These are phyloP conservation scores for Elsinoe fawcettii DNA, from an alignment of 2,329 filamentous ascomycete genomes.

Conservation along the genomic window DNA sequence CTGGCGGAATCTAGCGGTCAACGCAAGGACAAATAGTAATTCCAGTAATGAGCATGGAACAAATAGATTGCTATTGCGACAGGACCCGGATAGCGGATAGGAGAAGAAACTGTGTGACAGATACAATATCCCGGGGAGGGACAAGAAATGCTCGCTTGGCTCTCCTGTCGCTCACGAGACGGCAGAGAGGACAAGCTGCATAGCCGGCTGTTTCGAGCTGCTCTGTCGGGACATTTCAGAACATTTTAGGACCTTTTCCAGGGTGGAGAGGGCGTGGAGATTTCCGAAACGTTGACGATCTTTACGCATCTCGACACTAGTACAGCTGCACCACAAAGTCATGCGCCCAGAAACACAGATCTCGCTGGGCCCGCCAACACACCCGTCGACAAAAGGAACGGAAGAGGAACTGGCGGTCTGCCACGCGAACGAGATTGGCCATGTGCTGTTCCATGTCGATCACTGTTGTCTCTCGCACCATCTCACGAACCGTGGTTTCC, in stretches of 20 bases:
- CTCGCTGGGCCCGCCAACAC: background rate
- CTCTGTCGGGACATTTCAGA: constrained; percentile 8
- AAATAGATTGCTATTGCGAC: background rate
- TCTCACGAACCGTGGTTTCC: constrained; percentile 14
- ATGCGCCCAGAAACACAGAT: constrained; percentile 1
- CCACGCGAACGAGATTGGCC: constrained; percentile 13
- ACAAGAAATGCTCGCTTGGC: constrained; percentile 2
- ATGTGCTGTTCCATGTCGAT: constrained; percentile 14
- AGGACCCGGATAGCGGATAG: background rate
- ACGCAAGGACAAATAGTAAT: background rate
- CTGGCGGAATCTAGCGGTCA: background rate
- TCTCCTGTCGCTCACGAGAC: background rate
- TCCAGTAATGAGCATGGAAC: background rate
- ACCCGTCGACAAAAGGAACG: background rate
- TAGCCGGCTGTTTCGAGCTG: constrained; percentile 14
- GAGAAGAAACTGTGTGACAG: background rate
- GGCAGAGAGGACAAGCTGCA: constrained; percentile 5
- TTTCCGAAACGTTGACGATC: constrained; percentile 11
- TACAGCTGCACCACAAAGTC: background rate
- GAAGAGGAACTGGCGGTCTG: constrained; percentile 1
- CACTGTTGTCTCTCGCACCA: constrained; percentile 11
- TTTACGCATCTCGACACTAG: background rate
- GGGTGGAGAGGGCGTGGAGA: background rate
- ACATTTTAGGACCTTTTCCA: background rate
- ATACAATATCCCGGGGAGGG: background rate